Percentiles rank a stretch among this genome's conserved stretches.
phyloP scores from a whole-genome alignment of 2,329 filamentous ascomycete species.

The Xylariaceae sp. region DNA sequence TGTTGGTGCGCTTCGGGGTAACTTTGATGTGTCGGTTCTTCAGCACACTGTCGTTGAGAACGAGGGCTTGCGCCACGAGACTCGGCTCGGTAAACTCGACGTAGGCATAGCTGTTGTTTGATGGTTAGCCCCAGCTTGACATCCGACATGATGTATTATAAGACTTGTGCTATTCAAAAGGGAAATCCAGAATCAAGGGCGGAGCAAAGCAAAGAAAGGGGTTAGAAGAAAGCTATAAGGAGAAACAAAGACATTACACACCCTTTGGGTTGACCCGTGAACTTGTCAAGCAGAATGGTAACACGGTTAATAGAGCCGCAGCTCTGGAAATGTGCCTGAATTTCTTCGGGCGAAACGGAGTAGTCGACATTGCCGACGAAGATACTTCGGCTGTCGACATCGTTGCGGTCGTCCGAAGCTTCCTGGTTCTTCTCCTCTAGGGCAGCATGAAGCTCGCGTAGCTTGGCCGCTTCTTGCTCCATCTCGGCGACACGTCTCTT shows the following conservation, averaged over 20 bases:
- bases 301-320: conserved; percentile 97
- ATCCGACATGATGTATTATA: not conserved
- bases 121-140: conserved; percentile 5
- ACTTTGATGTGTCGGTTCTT: conserved; percentile 95
- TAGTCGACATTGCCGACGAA: conserved; percentile 99
- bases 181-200: not conserved
- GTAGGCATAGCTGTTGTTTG: conserved; percentile 78
- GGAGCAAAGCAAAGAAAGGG: not conserved
- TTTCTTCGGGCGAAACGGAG: conserved; percentile 92
- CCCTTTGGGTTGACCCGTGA: conserved; percentile 99
- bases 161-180: not conserved
- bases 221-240: not conserved
- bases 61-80: conserved; percentile 85
- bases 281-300: conserved; percentile 96
- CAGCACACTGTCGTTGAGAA: conserved; percentile 94
- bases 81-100: conserved; percentile 96
- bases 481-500: conserved; percentile 82
- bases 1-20: conserved; percentile 87
- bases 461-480: conserved; percentile 82
- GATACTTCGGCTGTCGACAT: conserved; percentile 89
- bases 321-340: conserved; percentile 96
- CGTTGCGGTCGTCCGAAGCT: conserved; percentile 87
- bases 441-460: conserved; percentile 79
- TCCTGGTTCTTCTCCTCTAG: conserved; percentile 82
- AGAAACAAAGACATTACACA: conserved; percentile 42